phyloP scores from a whole-genome alignment of 495 filamentous ascomycete species.

The Articulospora tetracladia region DNA sequence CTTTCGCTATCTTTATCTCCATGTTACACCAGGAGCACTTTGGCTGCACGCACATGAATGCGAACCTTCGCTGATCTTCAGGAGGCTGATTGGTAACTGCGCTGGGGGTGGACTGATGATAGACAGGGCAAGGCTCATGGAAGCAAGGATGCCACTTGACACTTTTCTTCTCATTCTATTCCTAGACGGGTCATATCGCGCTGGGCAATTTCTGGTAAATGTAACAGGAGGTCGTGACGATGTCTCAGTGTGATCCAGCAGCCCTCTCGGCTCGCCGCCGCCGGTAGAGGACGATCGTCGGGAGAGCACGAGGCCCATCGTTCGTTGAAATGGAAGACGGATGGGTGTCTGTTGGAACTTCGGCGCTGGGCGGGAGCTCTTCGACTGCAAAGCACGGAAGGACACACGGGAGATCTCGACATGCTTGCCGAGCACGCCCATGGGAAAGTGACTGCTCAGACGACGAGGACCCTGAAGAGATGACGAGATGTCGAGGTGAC shows the following conservation, averaged over 20 bases:
- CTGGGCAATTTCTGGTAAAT: neutral
- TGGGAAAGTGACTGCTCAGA: conserved; percentile 16
- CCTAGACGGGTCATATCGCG: neutral
- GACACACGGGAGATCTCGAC: conserved; percentile 13
- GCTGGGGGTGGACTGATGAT: neutral
- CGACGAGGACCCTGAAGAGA: neutral
- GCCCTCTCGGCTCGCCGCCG: neutral
- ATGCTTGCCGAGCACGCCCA: conserved; percentile 4
- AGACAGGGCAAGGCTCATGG: neutral
- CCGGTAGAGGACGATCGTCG: neutral
- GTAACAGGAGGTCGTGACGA: neutral
- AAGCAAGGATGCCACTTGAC: neutral
- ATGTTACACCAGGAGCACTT: conserved; percentile 3
- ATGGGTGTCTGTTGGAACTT: neutral
- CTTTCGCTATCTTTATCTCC: neutral
- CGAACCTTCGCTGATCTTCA: neutral
- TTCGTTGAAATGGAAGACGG: neutral
- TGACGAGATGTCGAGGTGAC: neutral
- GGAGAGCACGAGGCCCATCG: neutral
- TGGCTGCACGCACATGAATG: neutral
- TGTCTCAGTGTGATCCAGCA: neutral
- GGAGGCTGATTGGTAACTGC: neutral
- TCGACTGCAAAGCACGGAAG: neutral
- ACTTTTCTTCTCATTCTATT: too few relatives aligned
- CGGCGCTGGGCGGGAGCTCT: neutral